phyloP scores from a whole-genome alignment of 2,329 filamentous ascomycete species.

The Juglanconis oblonga region DNA sequence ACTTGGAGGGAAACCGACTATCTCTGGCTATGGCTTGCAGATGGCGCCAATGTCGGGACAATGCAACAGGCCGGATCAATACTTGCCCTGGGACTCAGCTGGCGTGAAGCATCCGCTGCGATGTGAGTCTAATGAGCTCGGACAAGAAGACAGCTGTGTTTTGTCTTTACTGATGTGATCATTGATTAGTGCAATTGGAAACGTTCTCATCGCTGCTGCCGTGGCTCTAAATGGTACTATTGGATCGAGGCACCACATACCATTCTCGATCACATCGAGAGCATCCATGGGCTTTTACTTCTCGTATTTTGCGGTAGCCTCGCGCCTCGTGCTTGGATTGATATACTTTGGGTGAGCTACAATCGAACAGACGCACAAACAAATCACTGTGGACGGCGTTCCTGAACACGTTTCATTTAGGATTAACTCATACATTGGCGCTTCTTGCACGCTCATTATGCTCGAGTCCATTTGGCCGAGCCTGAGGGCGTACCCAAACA shows the following conservation, averaged over 20 bases:
- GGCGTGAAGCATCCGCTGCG: slow-evolving; percentile 23
- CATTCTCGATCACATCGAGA: slow-evolving; percentile 40
- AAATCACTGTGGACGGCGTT: not conserved
- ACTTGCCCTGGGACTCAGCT: slow-evolving; percentile 23
- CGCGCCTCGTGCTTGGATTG: slow-evolving; percentile 39
- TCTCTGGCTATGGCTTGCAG: slow-evolving; percentile 23
- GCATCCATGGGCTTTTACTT: slow-evolving; percentile 39
- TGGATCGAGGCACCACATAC: slow-evolving; percentile 29
- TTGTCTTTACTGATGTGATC: not conserved
- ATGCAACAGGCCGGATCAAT: slow-evolving; percentile 25
- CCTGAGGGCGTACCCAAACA: slow-evolving; percentile 35
- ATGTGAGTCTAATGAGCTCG: slow-evolving; percentile 18
- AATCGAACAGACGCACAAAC: not conserved
- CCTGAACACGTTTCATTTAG: slow-evolving; percentile 6
- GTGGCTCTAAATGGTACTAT: slow-evolving; percentile 42
- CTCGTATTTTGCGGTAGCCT: slow-evolving; percentile 34
- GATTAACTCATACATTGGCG: slow-evolving; percentile 23
- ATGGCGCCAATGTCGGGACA: slow-evolving; percentile 23
- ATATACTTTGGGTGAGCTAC: slow-evolving; percentile 34
- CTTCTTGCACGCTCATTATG: slow-evolving; percentile 24
- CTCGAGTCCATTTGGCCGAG: slow-evolving; percentile 39
- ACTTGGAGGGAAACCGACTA: slow-evolving; percentile 21
- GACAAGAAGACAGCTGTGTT: not conserved
- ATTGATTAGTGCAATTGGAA: slow-evolving; percentile 13
- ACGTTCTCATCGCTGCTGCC: slow-evolving; percentile 44